Evolutionary conservation across 257 asterid genomes (phyloP).

Genomic region (Przewalskia tangutica): DNA sequence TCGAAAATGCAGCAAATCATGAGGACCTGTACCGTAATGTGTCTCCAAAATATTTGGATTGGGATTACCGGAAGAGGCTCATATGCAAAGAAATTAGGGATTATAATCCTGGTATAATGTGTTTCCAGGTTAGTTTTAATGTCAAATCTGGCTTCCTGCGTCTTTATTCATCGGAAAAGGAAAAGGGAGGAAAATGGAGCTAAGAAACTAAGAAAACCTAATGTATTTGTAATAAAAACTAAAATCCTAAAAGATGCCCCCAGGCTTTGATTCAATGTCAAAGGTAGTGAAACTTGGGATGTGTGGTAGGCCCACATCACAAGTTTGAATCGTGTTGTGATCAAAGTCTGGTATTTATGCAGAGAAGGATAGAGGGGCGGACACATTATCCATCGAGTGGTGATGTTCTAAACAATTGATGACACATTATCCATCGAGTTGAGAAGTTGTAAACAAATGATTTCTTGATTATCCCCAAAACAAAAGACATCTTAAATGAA

Average conservation of each 20-base stretch:
- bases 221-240: background rate
- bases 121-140: constrained; percentile 57
- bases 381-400: background rate
- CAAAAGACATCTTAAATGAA: background rate
- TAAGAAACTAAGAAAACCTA: background rate
- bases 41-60: constrained; percentile 40
- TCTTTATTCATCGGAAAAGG: background rate
- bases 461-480: background rate
- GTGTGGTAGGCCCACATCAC: background rate
- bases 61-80: constrained; percentile 61
- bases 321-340: background rate
- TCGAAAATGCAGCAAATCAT: constrained; percentile 55
- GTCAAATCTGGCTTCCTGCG: background rate
- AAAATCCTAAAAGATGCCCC: background rate
- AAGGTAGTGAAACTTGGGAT: background rate
- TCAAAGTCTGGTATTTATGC: background rate
- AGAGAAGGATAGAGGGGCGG: background rate
- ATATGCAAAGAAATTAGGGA: constrained; percentile 45
- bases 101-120: constrained; percentile 54
- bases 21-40: constrained; percentile 47
- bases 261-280: background rate
- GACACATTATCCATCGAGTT: background rate
- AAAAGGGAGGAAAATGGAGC: background rate
- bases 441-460: background rate
- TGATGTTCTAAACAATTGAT: no score